Base-by-base conservation (phyloP, 2,329 filamentous ascomycete species). In the Ceratocystis eucalypticola region DNA sequence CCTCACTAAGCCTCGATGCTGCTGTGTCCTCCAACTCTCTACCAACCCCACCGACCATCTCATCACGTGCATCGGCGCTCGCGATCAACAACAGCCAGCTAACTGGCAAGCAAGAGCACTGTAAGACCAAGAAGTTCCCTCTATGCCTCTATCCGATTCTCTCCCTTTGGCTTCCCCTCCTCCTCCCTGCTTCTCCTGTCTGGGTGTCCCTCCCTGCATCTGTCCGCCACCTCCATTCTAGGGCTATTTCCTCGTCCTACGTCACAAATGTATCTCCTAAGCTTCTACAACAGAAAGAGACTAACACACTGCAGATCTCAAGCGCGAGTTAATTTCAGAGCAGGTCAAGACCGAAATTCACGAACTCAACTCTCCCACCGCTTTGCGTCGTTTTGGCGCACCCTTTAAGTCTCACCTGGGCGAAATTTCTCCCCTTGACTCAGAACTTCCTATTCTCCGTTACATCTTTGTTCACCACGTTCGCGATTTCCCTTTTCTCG, bases 401-500 rank as follows among this genome's bases (percentile, higher is more conserved):
- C 94, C 94, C 0, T 99, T 99, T 79, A 88, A 85, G 74, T 96
- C 92, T 61, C 89, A 96, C 65, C 87, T 88, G 68, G 94, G 94
- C 69, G 94, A 99, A 76, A 88, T 99, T 28, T 88, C 91, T 3
- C 94, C 94, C 15, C 83, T 96, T 68, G 91, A 99, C 73, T 96
- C 92, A 1, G 93, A 97, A 71, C 81, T 99, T 33, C 94, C 94
- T 20, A 88, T 99, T 69, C 80, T 99, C 69, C 85, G 94, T 70
- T 97, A 94, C 78, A 96, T 99, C 73, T 99, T 99, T 74, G 94
- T 97, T 65, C 88, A 97, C 74, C 92, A 97, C 85, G 86, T 99
- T 68, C 91, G 94, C 73, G 95, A 97, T 72, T 99, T 99, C 72
- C 94, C 94, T 0, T 99, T 99, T 74, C 83, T 99, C 70, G 91